Conservation (phyloP, 371 early-diverging fungal species). For the Apophysomyces ossiformis region DNA sequence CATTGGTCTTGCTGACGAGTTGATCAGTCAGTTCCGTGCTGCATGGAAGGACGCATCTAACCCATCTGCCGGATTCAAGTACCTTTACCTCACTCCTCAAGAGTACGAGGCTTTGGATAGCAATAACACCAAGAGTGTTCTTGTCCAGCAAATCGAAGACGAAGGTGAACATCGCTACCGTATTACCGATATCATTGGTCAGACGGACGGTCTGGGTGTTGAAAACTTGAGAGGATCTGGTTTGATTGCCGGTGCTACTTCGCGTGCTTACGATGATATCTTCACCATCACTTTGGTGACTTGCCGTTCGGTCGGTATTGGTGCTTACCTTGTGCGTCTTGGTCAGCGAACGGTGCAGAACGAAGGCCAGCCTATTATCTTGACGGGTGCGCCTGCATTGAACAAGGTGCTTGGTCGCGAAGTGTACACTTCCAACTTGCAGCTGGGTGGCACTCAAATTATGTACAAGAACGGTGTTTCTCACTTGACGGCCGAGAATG, state of each 20-base stretch:
- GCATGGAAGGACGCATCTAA: constrained; percentile 86
- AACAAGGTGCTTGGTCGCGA: constrained; percentile 99
- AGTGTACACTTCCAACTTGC: constrained; percentile 97
- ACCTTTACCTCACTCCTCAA: constrained; percentile 86
- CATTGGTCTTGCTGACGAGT: constrained; percentile 96
- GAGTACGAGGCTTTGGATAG: constrained; percentile 68
- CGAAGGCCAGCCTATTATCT: constrained; percentile 96
- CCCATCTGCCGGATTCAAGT: constrained; percentile 88
- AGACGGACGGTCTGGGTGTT: constrained; percentile 93
- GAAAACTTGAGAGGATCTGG: constrained; percentile 98
- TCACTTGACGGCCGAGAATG: constrained; percentile 94
- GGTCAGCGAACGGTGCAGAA: constrained; percentile 98
- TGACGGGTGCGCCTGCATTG: constrained; percentile 97
- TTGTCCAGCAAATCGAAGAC: constrained; percentile 70
- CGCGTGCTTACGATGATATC: constrained; percentile 94
- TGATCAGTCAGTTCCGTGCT: constrained; percentile 83
- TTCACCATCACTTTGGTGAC: constrained; percentile 98
- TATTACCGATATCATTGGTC: constrained; percentile 91
- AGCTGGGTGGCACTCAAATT: constrained; percentile 98
- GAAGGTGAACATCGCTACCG: constrained; percentile 82
- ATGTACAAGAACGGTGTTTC: constrained; percentile 99
- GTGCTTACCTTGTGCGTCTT: constrained; percentile 98
- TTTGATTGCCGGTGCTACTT: constrained; percentile 98
- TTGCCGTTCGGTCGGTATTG: constrained; percentile 98
- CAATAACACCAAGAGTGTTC: constrained; percentile 64